Conservation (phyloP, 495 filamentous ascomycete genomes). For the Cairneyella variabilis region DNA sequence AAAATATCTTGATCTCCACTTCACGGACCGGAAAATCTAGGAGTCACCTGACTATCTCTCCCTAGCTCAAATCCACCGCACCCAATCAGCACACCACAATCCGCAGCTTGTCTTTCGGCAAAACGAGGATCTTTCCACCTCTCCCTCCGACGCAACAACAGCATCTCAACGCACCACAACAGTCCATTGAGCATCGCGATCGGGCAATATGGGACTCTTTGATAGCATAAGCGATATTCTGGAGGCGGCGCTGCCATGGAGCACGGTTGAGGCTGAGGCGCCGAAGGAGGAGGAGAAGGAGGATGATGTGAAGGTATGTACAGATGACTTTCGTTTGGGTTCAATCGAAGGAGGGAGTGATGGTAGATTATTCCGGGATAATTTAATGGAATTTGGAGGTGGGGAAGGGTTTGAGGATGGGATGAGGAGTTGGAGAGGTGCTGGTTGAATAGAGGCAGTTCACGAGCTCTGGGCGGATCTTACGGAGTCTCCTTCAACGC, state of each 20-base stretch:
- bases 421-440: too few species aligned
- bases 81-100: conserved; percentile 19
- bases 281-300: conserved; percentile 14
- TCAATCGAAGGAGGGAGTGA: neutral
- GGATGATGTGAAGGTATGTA: conserved; percentile 14
- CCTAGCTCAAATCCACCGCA: conserved; percentile 1
- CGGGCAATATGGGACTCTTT: conserved; percentile 51
- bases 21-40: too few species aligned
- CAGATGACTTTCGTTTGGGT: neutral
- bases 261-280: conserved; percentile 51
- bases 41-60: too few species aligned
- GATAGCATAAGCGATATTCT: conserved; percentile 49
- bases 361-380: neutral
- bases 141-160: conserved; percentile 4
- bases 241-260: conserved; percentile 53
- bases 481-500: too few species aligned
- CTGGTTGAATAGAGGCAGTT: too few species aligned
- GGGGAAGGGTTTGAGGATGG: too few species aligned
- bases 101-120: conserved; percentile 13
- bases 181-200: conserved; percentile 38
- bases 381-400: too few species aligned
- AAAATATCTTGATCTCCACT: too few species aligned
- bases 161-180: neutral
- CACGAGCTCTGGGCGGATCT: too few species aligned
- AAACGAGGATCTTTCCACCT: conserved; percentile 13